These are phyloP conservation scores for Aureobasidium namibiae DNA, from an alignment of 2,329 filamentous ascomycete genomes.

Conservation along the genomic window DNA sequence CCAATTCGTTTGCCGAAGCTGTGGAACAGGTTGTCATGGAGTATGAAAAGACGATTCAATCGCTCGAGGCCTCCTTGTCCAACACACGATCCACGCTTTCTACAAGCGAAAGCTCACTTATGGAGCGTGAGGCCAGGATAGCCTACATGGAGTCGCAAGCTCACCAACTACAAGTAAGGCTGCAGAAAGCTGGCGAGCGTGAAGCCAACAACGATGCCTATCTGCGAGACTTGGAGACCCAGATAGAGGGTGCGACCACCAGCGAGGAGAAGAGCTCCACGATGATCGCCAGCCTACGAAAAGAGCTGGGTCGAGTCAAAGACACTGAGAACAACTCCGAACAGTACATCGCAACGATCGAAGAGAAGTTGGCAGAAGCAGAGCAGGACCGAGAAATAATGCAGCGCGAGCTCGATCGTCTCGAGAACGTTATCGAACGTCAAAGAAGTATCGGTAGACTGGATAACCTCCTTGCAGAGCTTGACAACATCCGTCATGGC, in stretches of 20 bases:
- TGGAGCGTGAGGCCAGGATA: slow-evolving; percentile 90
- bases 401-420: slow-evolving; percentile 88
- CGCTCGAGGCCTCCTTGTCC: slow-evolving; percentile 81
- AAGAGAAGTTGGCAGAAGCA: slow-evolving; percentile 88
- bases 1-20: slow-evolving; percentile 90
- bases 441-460: slow-evolving; percentile 92
- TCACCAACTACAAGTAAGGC: slow-evolving; percentile 73
- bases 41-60: slow-evolving; percentile 97
- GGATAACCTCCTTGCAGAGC: slow-evolving; percentile 82
- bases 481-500: slow-evolving; percentile 53
- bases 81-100: slow-evolving; percentile 79
- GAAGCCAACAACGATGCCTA: slow-evolving; percentile 90
- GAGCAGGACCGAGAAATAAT: slow-evolving; percentile 95
- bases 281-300: slow-evolving; percentile 78
- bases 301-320: slow-evolving; percentile 77
- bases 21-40: slow-evolving; percentile 94
- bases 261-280: slow-evolving; percentile 89
- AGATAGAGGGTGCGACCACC: slow-evolving; percentile 80
- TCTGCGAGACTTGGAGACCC: slow-evolving; percentile 80
- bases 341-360: slow-evolving; percentile 93
- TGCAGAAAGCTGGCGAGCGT: slow-evolving; percentile 90
- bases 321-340: slow-evolving; percentile 88
- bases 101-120: slow-evolving; percentile 71
- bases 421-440: slow-evolving; percentile 91
- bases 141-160: slow-evolving; percentile 91